phyloP scores from a whole-genome alignment of 345 rosid species.

The Corchorus olitorius region DNA sequence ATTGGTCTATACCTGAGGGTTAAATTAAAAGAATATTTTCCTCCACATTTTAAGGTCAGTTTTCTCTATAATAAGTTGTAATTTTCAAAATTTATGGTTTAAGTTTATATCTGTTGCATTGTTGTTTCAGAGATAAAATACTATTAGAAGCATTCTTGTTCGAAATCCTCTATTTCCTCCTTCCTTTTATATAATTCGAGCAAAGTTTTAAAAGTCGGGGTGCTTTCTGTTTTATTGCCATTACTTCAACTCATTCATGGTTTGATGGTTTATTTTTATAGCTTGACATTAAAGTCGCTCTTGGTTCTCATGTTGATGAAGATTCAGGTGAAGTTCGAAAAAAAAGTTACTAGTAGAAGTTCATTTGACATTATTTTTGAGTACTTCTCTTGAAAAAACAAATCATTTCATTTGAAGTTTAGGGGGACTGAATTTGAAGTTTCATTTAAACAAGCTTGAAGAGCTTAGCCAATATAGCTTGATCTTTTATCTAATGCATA shows the following conservation, averaged over 20 bases:
- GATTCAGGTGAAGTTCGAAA: conserved; percentile 76
- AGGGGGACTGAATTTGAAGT: background rate
- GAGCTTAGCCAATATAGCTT: background rate
- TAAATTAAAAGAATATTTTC: conserved; percentile 76
- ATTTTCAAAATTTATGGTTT: background rate
- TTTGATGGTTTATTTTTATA: conserved; percentile 26
- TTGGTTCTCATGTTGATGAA: conserved; percentile 93
- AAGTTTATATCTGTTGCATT: background rate
- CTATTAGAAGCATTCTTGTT: background rate
- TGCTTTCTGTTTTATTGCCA: background rate
- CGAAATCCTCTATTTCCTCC: background rate
- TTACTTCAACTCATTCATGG: background rate
- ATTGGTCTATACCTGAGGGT: conserved; percentile 84
- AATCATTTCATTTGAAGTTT: background rate
- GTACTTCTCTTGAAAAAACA: background rate
- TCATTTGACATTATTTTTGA: no score
- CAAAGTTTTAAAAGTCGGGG: background rate
- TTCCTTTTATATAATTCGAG: no score
- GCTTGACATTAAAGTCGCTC: conserved; percentile 85
- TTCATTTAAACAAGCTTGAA: background rate
- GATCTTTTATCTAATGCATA: background rate
- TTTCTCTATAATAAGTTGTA: background rate
- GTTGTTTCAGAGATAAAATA: background rate
- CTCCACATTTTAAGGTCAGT: conserved; percentile 83
- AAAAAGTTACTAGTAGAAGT: no score